Conservation (phyloP, 305 asterid genomes). For the Fraxinus ornus region DNA sequence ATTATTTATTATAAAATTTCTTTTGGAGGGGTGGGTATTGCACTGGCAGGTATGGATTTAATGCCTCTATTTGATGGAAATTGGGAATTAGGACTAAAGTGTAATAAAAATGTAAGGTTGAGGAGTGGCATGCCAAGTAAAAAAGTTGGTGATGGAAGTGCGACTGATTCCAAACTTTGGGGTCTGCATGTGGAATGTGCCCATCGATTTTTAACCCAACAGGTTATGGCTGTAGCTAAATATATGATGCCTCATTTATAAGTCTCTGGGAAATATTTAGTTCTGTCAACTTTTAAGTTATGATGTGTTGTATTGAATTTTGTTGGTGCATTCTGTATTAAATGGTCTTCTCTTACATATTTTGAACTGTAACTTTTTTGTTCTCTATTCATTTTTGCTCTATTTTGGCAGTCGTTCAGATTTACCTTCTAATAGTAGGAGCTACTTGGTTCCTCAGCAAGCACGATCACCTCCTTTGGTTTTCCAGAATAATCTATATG, state of each 20-base stretch:
- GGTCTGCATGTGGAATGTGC: not conserved
- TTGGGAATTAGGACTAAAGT: not conserved
- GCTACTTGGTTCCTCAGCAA: slow-evolving; percentile 36
- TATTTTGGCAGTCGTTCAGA: slow-evolving; percentile 36
- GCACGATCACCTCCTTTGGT: slow-evolving; percentile 37
- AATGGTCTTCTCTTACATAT: not conserved
- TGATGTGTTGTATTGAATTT: not conserved
- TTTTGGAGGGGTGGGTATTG: not conserved
- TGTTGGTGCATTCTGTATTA: not conserved
- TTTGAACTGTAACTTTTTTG: not conserved
- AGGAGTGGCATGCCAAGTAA: not conserved
- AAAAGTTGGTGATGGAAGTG: not conserved
- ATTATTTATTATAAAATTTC: not conserved
- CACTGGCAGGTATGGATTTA: not conserved
- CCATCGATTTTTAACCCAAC: not conserved
- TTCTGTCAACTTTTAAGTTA: not conserved
- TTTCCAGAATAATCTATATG: slow-evolving; percentile 41
- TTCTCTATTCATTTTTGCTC: slow-evolving; percentile 24
- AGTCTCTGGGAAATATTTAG: not conserved
- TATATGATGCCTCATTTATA: not conserved
- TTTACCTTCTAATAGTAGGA: slow-evolving; percentile 33
- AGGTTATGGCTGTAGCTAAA: not conserved
- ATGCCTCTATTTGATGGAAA: not conserved
- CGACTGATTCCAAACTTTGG: not conserved
- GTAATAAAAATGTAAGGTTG: not conserved